These are phyloP conservation scores for Ophiosphaerella narmari DNA, from an alignment of 2,329 filamentous ascomycete species.

Conservation along the genomic window DNA sequence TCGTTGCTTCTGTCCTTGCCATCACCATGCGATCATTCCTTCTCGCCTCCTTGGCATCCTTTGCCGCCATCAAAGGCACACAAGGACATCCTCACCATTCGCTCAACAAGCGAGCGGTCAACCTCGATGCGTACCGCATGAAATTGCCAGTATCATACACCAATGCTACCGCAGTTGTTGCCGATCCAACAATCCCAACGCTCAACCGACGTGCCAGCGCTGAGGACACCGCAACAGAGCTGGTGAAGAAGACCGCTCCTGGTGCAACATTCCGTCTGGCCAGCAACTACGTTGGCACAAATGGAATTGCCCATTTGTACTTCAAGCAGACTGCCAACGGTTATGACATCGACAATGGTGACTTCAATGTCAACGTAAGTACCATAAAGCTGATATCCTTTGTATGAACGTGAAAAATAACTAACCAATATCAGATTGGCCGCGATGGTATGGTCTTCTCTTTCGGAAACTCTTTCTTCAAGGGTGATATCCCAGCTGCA, in stretches of 20 bases:
- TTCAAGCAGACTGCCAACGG: constrained; percentile 64
- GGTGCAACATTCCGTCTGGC: constrained; percentile 56
- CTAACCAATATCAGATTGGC: constrained; percentile 47
- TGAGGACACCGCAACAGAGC: constrained; percentile 36
- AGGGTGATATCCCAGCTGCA: constrained; percentile 48
- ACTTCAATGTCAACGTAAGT: constrained; percentile 65
- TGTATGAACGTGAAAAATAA: neutral
- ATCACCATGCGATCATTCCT: constrained; percentile 36
- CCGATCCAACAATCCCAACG: constrained; percentile 22
- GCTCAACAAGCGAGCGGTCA: constrained; percentile 28
- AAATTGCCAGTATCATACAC: constrained; percentile 30
- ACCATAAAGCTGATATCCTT: neutral
- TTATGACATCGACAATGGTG: constrained; percentile 64
- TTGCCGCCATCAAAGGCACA: constrained; percentile 26
- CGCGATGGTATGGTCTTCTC: constrained; percentile 62
- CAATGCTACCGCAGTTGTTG: constrained; percentile 23
- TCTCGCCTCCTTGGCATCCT: constrained; percentile 34
- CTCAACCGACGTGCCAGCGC: constrained; percentile 30
- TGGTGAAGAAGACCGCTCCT: constrained; percentile 42
- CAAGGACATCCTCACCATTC: constrained; percentile 28
- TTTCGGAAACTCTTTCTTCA: constrained; percentile 58
- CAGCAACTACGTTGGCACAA: constrained; percentile 60
- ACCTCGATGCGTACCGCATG: constrained; percentile 40
- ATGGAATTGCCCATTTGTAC: constrained; percentile 62
- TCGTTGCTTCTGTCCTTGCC: constrained; percentile 16